Conservation (phyloP, 75 land plant species). For the Chamaecyparis obtusa region DNA sequence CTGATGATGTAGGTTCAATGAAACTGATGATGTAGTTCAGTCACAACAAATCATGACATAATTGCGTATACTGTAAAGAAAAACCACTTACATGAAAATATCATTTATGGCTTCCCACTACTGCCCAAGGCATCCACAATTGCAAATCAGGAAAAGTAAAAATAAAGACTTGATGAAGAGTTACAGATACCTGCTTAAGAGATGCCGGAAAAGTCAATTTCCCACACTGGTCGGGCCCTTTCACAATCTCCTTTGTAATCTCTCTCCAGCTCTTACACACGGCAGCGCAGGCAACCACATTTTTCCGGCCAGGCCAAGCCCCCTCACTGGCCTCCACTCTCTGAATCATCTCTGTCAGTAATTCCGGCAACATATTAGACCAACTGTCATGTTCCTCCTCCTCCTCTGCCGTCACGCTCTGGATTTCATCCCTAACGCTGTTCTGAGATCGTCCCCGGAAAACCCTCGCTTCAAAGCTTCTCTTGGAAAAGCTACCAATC, state of each 20-base stretch:
- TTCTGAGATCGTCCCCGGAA: constrained; percentile 53
- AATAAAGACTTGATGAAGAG: not conserved
- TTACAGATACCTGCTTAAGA: constrained; percentile 54
- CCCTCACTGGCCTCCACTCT: constrained; percentile 64
- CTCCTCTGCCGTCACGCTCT: not conserved
- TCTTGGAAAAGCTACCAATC: constrained; percentile 73
- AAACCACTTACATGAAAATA: no score
- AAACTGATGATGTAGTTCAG: no score
- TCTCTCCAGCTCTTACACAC: constrained; percentile 82
- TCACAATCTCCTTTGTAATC: constrained; percentile 49
- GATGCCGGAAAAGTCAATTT: constrained; percentile 74
- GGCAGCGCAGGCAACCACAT: constrained; percentile 72
- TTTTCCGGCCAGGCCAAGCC: constrained; percentile 60
- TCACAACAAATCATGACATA: no score
- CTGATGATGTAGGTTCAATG: no score
- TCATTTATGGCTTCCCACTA: not conserved
- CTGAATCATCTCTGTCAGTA: constrained; percentile 59
- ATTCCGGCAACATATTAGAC: constrained; percentile 70
- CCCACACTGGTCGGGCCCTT: constrained; percentile 30
- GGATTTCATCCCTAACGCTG: constrained; percentile 38
- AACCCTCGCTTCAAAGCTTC: constrained; percentile 68
- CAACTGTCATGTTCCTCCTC: constrained; percentile 35
- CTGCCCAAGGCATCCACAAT: not conserved
- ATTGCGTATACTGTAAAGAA: no score
- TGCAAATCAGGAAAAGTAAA: not conserved